These are phyloP conservation scores for Arabis hirsuta DNA, from an alignment of 345 rosid species.

Conservation along the genomic window DNA sequence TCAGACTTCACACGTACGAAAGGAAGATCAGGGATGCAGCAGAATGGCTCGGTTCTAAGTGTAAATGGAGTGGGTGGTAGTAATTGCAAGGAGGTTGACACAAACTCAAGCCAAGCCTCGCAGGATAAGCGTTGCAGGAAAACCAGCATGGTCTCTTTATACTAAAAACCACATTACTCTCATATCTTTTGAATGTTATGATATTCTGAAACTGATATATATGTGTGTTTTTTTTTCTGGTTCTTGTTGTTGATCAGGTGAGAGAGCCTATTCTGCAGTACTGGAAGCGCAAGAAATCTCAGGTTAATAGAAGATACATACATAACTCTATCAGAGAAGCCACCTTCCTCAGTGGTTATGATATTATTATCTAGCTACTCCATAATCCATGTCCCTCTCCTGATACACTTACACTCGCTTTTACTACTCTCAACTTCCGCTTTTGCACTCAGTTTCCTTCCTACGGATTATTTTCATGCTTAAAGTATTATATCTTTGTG, in stretches of 20 bases:
- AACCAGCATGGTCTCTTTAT: conserved; percentile 72
- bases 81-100: conserved; percentile 49
- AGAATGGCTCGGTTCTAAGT: conserved; percentile 57
- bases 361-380: too few species aligned
- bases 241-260: conserved; percentile 54
- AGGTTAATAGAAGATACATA: conserved; percentile 47
- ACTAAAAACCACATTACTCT: conserved; percentile 22
- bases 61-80: conserved; percentile 50
- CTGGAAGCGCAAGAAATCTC: conserved; percentile 80
- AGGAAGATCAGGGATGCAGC: conserved; percentile 59
- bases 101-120: conserved; percentile 56
- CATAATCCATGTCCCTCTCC: too few species aligned
- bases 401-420: too few species aligned
- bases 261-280: conserved; percentile 90
- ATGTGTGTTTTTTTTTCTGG: not conserved
- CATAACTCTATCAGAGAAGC: not conserved
- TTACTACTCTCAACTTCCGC: too few species aligned
- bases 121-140: conserved; percentile 73
- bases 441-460: too few species aligned
- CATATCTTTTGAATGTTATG: not conserved
- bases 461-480: too few species aligned
- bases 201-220: conserved; percentile 12
- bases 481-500: too few species aligned
- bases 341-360: conserved; percentile 29
- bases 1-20: conserved; percentile 91